Evolutionary conservation across 2,329 filamentous ascomycete species (phyloP), one percentile per base, ranked within the genome.

Genomic region (Westerdykella sp.): DNA sequence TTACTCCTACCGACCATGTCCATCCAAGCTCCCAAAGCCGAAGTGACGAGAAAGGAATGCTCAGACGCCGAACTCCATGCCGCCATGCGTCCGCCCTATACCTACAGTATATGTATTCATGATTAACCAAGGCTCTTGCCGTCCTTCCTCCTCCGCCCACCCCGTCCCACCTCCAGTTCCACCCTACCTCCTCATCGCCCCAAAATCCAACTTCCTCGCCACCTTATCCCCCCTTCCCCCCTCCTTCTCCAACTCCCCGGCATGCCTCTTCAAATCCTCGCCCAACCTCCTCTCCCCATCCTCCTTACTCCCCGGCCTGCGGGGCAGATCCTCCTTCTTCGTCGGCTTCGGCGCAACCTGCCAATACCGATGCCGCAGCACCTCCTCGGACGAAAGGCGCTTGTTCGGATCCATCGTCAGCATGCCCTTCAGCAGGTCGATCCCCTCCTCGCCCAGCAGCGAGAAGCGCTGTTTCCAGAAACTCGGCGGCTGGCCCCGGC

Each of bases 341-440:
- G 88, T 95, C 2, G 93, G 91, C 54, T 81, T 80, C 0, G 93
- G 93, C 30, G 93, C 84, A 18, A 78, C 79, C 34, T 79, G 79
- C 88, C 91, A 98, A 83, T 87, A 98, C 38, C 77, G 72, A 65
- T 97, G 90, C 63, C 82, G 75, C 43, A 98, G 75, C 63, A 93
- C 84, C 49, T 86, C 79, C 30, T 78, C 74, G 0, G 90, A 87
- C 0, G 83, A 87, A 56, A 87, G 83, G 45, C 93, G 77, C 67
- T 85, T 88, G 60, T 81, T 79, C n/a, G 93, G 93, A 68, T 98
- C 88, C 48, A 97, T 77, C 11, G 79, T 77, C 48, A 96, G 75
- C 69, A 94, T 95, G 53, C 80, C 81, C 75, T 93, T 87, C 40
- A 98, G 74, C 46, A 98, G 71, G 64, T 97, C 90, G 23, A 94